Base-by-base conservation (phyloP, 2,329 filamentous ascomycete genomes). In the Neopestalotiopsis sp. region DNA sequence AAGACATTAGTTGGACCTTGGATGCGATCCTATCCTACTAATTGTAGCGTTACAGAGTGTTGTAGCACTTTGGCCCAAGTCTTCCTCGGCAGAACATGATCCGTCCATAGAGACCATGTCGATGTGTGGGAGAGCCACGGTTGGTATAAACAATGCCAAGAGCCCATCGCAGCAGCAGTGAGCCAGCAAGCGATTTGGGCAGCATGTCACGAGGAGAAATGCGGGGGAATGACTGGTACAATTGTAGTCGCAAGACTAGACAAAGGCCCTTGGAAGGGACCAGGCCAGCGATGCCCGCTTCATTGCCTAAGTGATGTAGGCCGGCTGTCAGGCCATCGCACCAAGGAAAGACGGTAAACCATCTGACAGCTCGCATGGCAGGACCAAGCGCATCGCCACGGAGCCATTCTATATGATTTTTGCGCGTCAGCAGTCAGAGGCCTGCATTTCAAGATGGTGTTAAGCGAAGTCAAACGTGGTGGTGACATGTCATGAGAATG, bases 401-500 rank as follows among this genome's bases (percentile, higher is more conserved):
- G 20, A 30, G n/a, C 59, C 32, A 20, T n/a, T 53, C 45, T 7
- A 24, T 53, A 17, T 34, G 9, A 3, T 28, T 59, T 38, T 38
- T 14, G 17, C 32, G 59, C 59, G 30, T 40, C 28, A 34, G 32
- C 28, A 34, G 59, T 40, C 14, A n/a, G 30, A 34, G 30, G 30
- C 30, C 28, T 59, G 30, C 57, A 30, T 30, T 59, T n/a, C 57
- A n/a, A 59, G 57, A 59, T 59, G 57, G 57, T 59, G 57, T 59
- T 34, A 59, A 59, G 57, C 57, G 30, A 59, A 59, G 59, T 40
- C 28, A 62, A 40, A 40, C 59, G n/a, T 38, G 30, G n/a, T 38
- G 30, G 59, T 59, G 30, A 20, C 59, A 62, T n/a, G 59, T 62
- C 59, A 62, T 62, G 59, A 20, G 59, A 42, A 34, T 62, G 59